Base-by-base conservation (phyloP, 208 protist genomes). In the Crithidia expoeki region DNA sequence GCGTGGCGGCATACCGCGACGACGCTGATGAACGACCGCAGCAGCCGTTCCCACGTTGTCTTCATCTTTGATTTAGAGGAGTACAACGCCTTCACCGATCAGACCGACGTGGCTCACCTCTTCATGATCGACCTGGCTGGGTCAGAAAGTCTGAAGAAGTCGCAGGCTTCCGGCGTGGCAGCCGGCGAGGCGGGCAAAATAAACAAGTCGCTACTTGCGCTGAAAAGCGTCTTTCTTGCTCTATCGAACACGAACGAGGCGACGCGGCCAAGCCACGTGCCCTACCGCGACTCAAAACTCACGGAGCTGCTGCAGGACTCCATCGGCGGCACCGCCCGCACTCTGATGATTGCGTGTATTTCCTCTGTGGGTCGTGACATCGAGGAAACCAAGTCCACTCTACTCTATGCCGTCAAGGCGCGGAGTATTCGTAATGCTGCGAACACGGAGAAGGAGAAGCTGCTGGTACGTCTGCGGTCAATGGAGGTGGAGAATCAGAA, bases 81-180 rank as follows among this genome's bases (percentile, higher is more conserved):
- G 65, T 84, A 81, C 53, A 93, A 96, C 68, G 83, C 83, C 17
- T 96, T 88, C 77, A 94, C 90, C 3, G 85, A 96, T 27, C 82
- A 90, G 67, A 92, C 90, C 11, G 91, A 98, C 38, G 89, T 97
- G 32, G 86, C 92, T 21, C 96, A 98, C 74, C 94, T 99, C 42
- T 95, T 98, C 76, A 89, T 99, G 73, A 96, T 99, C 10, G 98
- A 99, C 78, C 83, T 99, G 17, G 98, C 98, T 10, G 97, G 94
- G 21, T 97, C 92, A 23, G 96, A 99, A 76, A 91, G 96, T 44
- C 33, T 97, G 16, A 98, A 98, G 76, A 91, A 95, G 73, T 98
- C 96, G 23, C 86, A 92, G 79, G 93, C 88, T 23, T 86, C 71
- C 42, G 96, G 96, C 55, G 66, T 80, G 5, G 83, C 87, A 2